phyloP scores from a whole-genome alignment of 2,329 filamentous ascomycete species.

The Madurella mycetomatis region DNA sequence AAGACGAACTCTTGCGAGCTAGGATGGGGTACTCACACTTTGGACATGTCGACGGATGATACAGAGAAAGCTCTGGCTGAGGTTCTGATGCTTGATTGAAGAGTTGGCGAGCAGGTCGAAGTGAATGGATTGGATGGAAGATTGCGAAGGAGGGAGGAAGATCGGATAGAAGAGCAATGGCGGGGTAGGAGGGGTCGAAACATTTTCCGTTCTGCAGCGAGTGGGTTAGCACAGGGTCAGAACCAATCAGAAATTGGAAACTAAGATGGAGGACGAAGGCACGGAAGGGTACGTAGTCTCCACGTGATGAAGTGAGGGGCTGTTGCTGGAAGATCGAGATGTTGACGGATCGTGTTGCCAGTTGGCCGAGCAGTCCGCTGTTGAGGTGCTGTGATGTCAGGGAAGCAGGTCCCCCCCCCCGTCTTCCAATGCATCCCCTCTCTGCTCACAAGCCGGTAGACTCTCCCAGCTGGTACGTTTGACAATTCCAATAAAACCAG shows the following conservation, averaged over 20 bases:
- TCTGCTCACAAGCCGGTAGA: too few relatives aligned
- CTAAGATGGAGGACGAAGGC: slow-evolving; percentile 8
- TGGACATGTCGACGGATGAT: slow-evolving; percentile 63
- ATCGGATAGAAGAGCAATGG: slow-evolving; percentile 33
- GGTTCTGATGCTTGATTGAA: slow-evolving; percentile 33
- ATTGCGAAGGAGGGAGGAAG: slow-evolving; percentile 30
- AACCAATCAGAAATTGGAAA: slow-evolving; percentile 23
- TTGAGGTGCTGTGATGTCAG: too few relatives aligned
- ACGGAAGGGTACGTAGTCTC: slow-evolving; percentile 13
- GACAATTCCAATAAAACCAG: too few relatives aligned
- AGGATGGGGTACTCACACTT: slow-evolving; percentile 53
- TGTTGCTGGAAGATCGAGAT: slow-evolving; percentile 12
- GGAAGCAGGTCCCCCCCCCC: too few relatives aligned
- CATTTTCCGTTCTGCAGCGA: slow-evolving; percentile 28
- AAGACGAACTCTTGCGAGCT: slow-evolving; percentile 3
- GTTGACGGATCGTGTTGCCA: too few relatives aligned
- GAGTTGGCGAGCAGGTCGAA: slow-evolving; percentile 35
- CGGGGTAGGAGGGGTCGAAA: slow-evolving; percentile 40
- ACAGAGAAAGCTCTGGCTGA: slow-evolving; percentile 33
- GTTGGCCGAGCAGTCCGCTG: too few relatives aligned
- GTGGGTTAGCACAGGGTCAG: slow-evolving; percentile 22
- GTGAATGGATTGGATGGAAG: slow-evolving; percentile 30
- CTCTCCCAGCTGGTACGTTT: too few relatives aligned
- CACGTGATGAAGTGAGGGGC: slow-evolving; percentile 22
- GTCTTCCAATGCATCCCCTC: too few relatives aligned